Conservation (phyloP, 345 rosid species). For the Salix suchowensis region DNA sequence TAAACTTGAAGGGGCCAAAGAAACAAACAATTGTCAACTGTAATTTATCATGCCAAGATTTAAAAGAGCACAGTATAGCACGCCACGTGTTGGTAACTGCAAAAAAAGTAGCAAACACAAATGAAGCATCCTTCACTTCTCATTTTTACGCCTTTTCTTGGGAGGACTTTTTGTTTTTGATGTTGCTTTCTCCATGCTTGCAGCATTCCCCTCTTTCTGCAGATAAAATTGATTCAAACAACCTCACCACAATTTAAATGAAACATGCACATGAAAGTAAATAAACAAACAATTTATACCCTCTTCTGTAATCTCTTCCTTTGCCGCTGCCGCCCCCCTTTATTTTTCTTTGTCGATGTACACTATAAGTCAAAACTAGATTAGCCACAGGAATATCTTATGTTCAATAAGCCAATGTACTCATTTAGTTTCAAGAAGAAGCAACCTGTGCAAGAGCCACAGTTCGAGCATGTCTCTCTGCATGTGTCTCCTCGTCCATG, state of each 20-base stretch:
- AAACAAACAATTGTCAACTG: not conserved
- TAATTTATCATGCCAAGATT: not conserved
- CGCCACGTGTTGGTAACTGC: not conserved
- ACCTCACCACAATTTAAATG: not conserved
- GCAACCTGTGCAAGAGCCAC: slow-evolving; percentile 44
- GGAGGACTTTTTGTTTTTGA: slow-evolving; percentile 17
- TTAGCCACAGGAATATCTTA: not conserved
- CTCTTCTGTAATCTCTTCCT: slow-evolving; percentile 32
- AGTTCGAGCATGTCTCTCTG: slow-evolving; percentile 50
- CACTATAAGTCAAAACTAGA: slow-evolving; percentile 18
- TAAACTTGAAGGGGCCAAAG: not conserved
- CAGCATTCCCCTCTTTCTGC: slow-evolving; percentile 24
- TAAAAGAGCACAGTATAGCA: not conserved
- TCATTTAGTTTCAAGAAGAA: not conserved
- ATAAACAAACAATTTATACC: slow-evolving; percentile 17
- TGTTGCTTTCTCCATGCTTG: slow-evolving; percentile 19
- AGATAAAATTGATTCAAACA: not conserved
- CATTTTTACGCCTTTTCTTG: slow-evolving; percentile 39
- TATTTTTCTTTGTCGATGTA: slow-evolving; percentile 31
- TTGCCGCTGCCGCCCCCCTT: slow-evolving; percentile 35
- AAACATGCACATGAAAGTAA: not conserved
- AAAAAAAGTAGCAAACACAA: not conserved
- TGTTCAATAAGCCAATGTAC: not conserved
- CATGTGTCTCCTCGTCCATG: slow-evolving; percentile 61
- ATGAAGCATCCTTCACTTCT: slow-evolving; percentile 9